A percentile compares a stretch with the other conserved stretches of the same genome.
phyloP scores from a whole-genome alignment of 2,329 filamentous ascomycete genomes.

The Aspergillus sp. region DNA sequence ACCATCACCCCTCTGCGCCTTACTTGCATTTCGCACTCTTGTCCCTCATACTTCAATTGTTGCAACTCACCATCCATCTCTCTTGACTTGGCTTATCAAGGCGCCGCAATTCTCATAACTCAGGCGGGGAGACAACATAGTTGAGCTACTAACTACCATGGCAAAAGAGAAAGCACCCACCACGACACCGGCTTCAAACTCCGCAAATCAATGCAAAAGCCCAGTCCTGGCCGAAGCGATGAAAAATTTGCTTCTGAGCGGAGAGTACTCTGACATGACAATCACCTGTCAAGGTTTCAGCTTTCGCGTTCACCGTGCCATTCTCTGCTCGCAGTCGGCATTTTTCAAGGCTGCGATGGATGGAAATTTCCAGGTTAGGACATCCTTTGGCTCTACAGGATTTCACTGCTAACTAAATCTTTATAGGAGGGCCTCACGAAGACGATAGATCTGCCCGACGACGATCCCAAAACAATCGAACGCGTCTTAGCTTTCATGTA shows the following conservation, averaged over 20 bases:
- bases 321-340: conserved; percentile 1
- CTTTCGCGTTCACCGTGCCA: neutral
- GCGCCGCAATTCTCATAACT: too few relatives aligned
- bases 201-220: too few relatives aligned
- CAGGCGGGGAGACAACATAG: too few relatives aligned
- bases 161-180: too few relatives aligned
- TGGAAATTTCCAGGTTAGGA: neutral
- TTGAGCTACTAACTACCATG: too few relatives aligned
- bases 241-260: neutral
- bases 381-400: neutral
- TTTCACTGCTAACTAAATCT: neutral
- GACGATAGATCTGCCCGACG: neutral
- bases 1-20: too few relatives aligned
- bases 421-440: neutral
- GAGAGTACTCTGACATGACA: conserved; percentile 3
- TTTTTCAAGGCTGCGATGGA: neutral
- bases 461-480: neutral
- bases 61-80: too few relatives aligned
- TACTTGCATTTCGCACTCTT: too few relatives aligned
- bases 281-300: neutral
- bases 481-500: conserved; percentile 2
- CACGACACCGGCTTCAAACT: too few relatives aligned
- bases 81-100: too few relatives aligned
- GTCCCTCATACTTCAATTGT: too few relatives aligned
- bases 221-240: neutral